phyloP scores from a whole-genome alignment of 257 asterid genomes.

The Solanum rostratum region DNA sequence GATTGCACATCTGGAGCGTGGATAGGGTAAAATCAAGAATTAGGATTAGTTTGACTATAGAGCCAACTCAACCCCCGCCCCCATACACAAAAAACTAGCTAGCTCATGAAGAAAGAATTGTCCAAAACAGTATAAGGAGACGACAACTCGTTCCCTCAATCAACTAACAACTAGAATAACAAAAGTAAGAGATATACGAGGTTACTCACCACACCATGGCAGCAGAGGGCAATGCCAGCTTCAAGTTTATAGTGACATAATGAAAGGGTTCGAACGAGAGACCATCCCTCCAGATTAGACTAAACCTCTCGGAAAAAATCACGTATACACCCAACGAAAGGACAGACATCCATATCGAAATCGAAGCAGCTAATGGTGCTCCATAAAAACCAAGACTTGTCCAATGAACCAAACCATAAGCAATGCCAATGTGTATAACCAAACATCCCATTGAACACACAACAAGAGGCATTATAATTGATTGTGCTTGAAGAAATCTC shows the following conservation, averaged over 20 bases:
- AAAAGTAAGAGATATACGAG: too few species aligned
- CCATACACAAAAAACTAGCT: background rate
- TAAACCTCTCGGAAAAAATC: constrained; percentile 17
- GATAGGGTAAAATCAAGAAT: background rate
- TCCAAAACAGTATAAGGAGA: background rate
- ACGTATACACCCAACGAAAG: constrained; percentile 31
- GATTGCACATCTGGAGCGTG: background rate
- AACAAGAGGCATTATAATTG: constrained; percentile 39
- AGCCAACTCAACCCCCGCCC: background rate
- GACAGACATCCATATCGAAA: constrained; percentile 51
- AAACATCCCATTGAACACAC: constrained; percentile 42
- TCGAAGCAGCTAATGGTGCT: constrained; percentile 52
- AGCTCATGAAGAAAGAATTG: background rate
- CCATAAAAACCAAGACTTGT: constrained; percentile 38
- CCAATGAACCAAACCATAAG: constrained; percentile 33
- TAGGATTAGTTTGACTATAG: background rate
- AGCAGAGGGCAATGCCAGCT: too few species aligned
- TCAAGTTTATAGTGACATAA: too few species aligned
- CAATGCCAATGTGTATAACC: constrained; percentile 37
- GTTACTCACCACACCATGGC: too few species aligned
- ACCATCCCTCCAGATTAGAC: constrained; percentile 38
- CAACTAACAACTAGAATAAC: too few species aligned
- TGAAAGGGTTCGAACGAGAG: constrained; percentile 21
- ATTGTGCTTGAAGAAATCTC: constrained; percentile 68
- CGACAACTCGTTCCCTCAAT: too few species aligned